Base-by-base conservation (phyloP, 352 stramenopile species). In the Globisporangium cylindrosporum region DNA sequence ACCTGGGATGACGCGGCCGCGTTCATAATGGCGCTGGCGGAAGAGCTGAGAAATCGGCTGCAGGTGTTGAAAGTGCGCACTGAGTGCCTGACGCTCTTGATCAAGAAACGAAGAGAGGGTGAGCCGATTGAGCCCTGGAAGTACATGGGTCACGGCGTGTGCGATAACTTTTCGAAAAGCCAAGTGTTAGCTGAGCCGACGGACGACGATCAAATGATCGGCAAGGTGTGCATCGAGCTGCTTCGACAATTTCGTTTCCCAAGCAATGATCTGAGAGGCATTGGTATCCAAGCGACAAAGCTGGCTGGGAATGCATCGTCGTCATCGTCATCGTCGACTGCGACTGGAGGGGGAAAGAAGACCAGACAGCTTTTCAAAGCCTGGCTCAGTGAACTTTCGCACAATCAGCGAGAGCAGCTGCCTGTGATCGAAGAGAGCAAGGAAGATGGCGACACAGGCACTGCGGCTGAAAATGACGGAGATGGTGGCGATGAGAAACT, bases 71-170 rank as follows among this genome's bases (percentile, higher is more conserved):
- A 83, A 25, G 74, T 96, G 9, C 64, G 69, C 10, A 76, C 83
- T 2, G 81, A 80, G 59, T 91, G 76, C 32, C 27, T 98, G 3
- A 97, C 91, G 20, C 64, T 98, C 6, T 67, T 93, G 56, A 78
- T 97, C 24, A 97, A 96, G 68, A 95, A 93, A 54, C 84, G 90
- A 1, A 67, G 78, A 29, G 76, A 82, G 67, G 89, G 80, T 0
- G 84, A 82, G 0, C 84, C 86, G 10, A 53, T 93, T 14, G 86
- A 95, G 38, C 85, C 92, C 6, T 66, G 75, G 14, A 98, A 98
- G 66, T 96, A 92, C 49, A 88, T 98, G 79, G 92, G 92, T 0
- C 86, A 91, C 70, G 92, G 92, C 4, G 62, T 82, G 55, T 97
- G 90, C 53, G 88, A 98, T 65, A 94, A 88, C 66, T 93, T 91